Conservation (phyloP, 768 basidiomycete genomes). For the Strobilomyces echinocephalus region DNA sequence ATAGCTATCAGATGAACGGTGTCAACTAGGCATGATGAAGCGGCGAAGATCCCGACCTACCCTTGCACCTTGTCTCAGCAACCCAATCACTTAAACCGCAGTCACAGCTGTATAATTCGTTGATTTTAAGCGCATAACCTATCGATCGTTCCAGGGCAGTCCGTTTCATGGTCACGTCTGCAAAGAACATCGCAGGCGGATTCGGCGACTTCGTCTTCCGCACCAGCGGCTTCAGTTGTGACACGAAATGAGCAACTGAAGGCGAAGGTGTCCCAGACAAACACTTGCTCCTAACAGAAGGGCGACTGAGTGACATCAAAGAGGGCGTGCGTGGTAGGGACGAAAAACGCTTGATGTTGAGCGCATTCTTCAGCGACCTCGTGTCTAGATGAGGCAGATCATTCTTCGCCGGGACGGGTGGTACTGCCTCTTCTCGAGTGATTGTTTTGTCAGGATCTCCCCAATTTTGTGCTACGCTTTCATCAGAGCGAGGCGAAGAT, state of each 20-base stretch:
- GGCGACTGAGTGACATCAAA: slow-evolving; percentile 36
- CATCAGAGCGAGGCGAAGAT: slow-evolving; percentile 21
- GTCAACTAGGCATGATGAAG: slow-evolving; percentile 3
- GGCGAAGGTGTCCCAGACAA: slow-evolving; percentile 25
- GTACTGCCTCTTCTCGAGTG: slow-evolving; percentile 19
- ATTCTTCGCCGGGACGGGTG: slow-evolving; percentile 29
- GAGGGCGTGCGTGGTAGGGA: slow-evolving; percentile 69
- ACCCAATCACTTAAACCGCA: slow-evolving; percentile 81
- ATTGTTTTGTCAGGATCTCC: slow-evolving; percentile 18
- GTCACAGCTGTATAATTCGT: slow-evolving; percentile 70
- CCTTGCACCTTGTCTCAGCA: slow-evolving; percentile 46
- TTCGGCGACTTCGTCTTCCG: slow-evolving; percentile 36
- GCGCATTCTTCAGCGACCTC: slow-evolving; percentile 23
- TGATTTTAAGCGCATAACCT: slow-evolving; percentile 78
- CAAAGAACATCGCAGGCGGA: slow-evolving; percentile 67
- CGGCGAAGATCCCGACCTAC: slow-evolving; percentile 32
- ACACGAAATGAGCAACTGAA: slow-evolving; percentile 32
- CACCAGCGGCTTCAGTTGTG: slow-evolving; percentile 17
- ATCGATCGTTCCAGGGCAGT: slow-evolving; percentile 62
- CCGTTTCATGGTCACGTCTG: slow-evolving; percentile 54
- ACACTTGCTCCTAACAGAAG: slow-evolving; percentile 19
- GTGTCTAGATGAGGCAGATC: slow-evolving; percentile 21
- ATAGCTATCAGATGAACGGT: slow-evolving; percentile 10
- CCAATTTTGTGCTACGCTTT: slow-evolving; percentile 13
- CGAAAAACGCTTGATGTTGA: slow-evolving; percentile 41